These are phyloP conservation scores for Rubroshorea leprosula DNA, from an alignment of 345 rosid genomes.

Conservation along the genomic window DNA sequence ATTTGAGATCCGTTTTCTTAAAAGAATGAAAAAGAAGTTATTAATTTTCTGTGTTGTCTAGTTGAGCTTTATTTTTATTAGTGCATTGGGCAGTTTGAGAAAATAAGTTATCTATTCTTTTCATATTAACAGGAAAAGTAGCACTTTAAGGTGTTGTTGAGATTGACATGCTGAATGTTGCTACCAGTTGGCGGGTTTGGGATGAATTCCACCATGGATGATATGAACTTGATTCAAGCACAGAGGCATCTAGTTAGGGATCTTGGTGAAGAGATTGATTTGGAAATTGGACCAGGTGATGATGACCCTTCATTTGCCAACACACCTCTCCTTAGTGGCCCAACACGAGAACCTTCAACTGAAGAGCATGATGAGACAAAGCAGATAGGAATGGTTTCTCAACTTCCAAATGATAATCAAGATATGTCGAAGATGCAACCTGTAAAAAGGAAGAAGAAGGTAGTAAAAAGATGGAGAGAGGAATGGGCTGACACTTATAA, in stretches of 20 bases:
- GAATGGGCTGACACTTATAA: slow-evolving; percentile 99
- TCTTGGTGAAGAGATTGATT: slow-evolving; percentile 95
- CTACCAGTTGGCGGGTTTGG: slow-evolving; percentile 66
- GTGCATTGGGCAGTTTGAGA: neutral
- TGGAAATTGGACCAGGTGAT: slow-evolving; percentile 93
- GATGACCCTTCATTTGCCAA: slow-evolving; percentile 80
- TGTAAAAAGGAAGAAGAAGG: slow-evolving; percentile 88
- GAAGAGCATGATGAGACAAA: slow-evolving; percentile 85
- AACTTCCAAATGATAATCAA: slow-evolving; percentile 57
- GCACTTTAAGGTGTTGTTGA: slow-evolving; percentile 8
- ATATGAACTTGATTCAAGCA: slow-evolving; percentile 91
- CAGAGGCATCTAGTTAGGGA: slow-evolving; percentile 96
- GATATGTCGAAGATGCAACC: slow-evolving; percentile 63
- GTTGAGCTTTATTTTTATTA: neutral
- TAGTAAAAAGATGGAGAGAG: slow-evolving; percentile 99
- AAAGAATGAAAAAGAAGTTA: too few relatives aligned
- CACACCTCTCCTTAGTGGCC: slow-evolving; percentile 62
- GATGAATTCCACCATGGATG: slow-evolving; percentile 95
- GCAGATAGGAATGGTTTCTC: slow-evolving; percentile 72
- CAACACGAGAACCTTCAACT: slow-evolving; percentile 56
- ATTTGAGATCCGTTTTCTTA: too few relatives aligned
- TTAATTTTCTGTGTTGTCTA: neutral
- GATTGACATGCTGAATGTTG: slow-evolving; percentile 91
- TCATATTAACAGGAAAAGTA: slow-evolving; percentile 6
- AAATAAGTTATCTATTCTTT: neutral